These are phyloP conservation scores for Sarocladium strictum DNA, from an alignment of 2,329 filamentous ascomycete species.

Conservation along the genomic window DNA sequence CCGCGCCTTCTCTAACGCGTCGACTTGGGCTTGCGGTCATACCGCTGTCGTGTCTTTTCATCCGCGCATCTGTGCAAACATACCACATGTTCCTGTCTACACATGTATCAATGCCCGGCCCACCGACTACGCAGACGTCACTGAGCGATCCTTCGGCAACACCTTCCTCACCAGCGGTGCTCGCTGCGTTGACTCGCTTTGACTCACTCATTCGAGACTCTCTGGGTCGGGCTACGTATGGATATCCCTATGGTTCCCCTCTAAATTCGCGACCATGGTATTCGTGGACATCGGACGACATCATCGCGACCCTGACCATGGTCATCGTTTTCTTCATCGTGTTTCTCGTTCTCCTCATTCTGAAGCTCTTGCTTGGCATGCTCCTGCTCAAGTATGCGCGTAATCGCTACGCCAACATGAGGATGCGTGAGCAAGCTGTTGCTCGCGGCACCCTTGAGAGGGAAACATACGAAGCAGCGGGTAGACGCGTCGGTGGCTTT, in stretches of 20 bases:
- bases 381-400: conserved; percentile 72
- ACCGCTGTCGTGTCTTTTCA: conserved; percentile 89
- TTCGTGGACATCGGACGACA: conserved; percentile 62
- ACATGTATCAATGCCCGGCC: conserved; percentile 68
- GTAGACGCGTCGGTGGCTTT: conserved; percentile 72
- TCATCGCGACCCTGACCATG: conserved; percentile 75
- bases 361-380: conserved; percentile 88
- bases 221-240: conserved; percentile 68
- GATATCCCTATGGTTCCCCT: conserved; percentile 38
- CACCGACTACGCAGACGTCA: conserved; percentile 59
- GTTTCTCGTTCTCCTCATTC: conserved; percentile 77
- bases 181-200: conserved; percentile 71
- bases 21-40: conserved; percentile 87
- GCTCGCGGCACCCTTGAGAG: conserved; percentile 40
- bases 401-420: conserved; percentile 76
- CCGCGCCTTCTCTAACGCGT: conserved; percentile 82
- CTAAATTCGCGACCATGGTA: conserved; percentile 39
- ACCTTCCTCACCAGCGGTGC: conserved; percentile 66
- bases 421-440: conserved; percentile 54
- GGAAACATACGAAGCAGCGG: conserved; percentile 60
- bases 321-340: conserved; percentile 76
- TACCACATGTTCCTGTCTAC: conserved; percentile 97
- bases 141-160: conserved; percentile 57
- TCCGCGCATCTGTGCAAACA: conserved; percentile 88
- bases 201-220: conserved; percentile 71